phyloP scores from a whole-genome alignment of 2,329 filamentous ascomycete species.

The Exophiala xenobiotica region DNA sequence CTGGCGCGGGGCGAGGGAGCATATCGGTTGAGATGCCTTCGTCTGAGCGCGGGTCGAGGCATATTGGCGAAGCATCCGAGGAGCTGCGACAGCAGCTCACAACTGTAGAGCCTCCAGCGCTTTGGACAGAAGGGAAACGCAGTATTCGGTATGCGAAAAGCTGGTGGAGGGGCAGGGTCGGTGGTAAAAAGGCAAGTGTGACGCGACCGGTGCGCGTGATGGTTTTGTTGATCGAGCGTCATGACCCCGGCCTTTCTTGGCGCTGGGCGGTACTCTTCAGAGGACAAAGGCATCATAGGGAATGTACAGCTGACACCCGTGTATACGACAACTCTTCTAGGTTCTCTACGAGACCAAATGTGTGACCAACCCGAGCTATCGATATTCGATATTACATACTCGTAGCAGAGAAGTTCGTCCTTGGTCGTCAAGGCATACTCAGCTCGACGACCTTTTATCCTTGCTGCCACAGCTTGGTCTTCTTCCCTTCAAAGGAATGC shows the following conservation, averaged over 20 bases:
- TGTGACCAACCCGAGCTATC: too few relatives aligned
- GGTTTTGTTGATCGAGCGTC: not conserved
- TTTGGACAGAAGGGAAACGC: not conserved
- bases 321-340: too few relatives aligned
- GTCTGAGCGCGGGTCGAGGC: conserved; percentile 26
- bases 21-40: conserved; percentile 22
- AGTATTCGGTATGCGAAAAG: not conserved
- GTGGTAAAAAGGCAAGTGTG: not conserved
- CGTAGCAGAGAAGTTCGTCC: too few relatives aligned
- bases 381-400: too few relatives aligned
- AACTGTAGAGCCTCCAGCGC: not conserved
- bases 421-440: too few relatives aligned
- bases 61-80: conserved; percentile 8
- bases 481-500: conserved; percentile 43
- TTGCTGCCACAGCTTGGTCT: conserved; percentile 45
- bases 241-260: too few relatives aligned
- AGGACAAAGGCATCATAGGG: too few relatives aligned
- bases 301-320: too few relatives aligned
- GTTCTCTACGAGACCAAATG: too few relatives aligned
- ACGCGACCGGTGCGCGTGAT: not conserved
- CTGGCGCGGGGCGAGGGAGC: conserved; percentile 8
- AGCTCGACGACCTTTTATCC: too few relatives aligned
- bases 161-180: too few relatives aligned
- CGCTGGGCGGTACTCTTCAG: too few relatives aligned
- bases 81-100: conserved; percentile 6